Percentiles rank a stretch among this genome's conserved stretches.
These are phyloP conservation scores for Pinus taeda DNA, from an alignment of 75 land plant species.

Conservation along the genomic window DNA sequence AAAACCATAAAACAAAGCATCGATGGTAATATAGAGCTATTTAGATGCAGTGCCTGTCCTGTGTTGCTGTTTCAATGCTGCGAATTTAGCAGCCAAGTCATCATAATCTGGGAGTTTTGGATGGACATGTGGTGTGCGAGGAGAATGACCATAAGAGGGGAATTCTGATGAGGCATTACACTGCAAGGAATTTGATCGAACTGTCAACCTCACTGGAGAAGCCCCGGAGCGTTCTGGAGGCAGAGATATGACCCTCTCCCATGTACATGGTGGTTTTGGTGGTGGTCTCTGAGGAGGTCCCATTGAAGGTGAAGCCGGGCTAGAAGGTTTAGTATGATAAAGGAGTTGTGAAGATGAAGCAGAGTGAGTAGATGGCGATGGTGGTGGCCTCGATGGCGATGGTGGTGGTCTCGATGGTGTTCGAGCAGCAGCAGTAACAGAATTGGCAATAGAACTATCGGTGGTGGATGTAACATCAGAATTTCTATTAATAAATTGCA, in stretches of 20 bases:
- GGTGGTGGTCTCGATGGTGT: not conserved
- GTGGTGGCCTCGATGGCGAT: constrained; percentile 1
- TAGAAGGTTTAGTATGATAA: not conserved
- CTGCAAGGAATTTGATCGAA: not conserved
- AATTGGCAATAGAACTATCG: no score
- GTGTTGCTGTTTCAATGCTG: constrained; percentile 32
- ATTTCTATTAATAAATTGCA: not conserved
- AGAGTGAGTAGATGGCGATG: not conserved
- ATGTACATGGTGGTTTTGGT: constrained; percentile 6
- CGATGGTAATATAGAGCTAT: not conserved
- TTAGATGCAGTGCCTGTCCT: not conserved
- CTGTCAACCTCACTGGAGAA: not conserved
- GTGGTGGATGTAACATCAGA: not conserved
- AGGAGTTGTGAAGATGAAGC: not conserved
- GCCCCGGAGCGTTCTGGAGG: constrained; percentile 3
- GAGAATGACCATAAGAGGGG: not conserved
- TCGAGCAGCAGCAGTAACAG: not conserved
- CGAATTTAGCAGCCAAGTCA: constrained; percentile 46
- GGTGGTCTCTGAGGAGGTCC: constrained; percentile 5
- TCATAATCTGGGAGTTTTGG: constrained; percentile 61
- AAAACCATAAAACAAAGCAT: not conserved
- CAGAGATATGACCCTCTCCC: not conserved
- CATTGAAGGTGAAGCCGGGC: not conserved
- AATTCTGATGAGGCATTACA: not conserved
- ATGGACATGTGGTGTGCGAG: constrained; percentile 23